Conservation (phyloP, 1,284 basidiomycete genomes). For the Trametes hirsuta region DNA sequence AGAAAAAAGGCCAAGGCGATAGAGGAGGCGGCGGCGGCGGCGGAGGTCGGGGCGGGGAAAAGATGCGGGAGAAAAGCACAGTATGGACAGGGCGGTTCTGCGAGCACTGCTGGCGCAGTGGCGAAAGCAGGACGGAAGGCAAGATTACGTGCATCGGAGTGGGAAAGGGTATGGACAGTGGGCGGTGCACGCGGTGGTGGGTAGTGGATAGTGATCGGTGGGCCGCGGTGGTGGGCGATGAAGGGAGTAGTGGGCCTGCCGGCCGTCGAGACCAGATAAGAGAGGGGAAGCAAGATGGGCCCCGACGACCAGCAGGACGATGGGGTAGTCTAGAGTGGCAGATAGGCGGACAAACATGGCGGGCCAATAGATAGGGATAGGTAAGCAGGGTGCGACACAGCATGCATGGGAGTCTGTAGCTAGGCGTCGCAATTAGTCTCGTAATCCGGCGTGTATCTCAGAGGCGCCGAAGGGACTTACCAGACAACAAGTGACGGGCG, state of each 20-base stretch:
- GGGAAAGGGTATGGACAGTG: background rate
- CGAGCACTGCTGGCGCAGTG: background rate
- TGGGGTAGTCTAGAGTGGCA: conserved; percentile 7
- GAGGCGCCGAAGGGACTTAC: background rate
- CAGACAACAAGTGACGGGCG: background rate
- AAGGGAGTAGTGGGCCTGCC: conserved; percentile 2
- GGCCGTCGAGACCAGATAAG: conserved; percentile 19
- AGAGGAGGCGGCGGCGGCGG: background rate
- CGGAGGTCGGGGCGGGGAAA: background rate
- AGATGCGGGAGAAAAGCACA: background rate
- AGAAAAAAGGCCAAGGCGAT: background rate
- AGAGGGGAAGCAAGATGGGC: background rate
- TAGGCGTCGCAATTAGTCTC: background rate
- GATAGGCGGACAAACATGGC: conserved; percentile 1
- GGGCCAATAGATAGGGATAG: background rate
- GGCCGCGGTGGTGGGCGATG: background rate
- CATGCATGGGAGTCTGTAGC: conserved; percentile 5
- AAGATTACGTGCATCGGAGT: conserved; percentile 5
- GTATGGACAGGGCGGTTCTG: background rate
- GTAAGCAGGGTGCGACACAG: conserved; percentile 2
- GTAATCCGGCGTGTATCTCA: background rate
- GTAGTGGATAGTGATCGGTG: background rate
- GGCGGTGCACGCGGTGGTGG: background rate
- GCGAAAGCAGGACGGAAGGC: background rate
- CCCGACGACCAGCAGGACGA: conserved; percentile 19